Evolutionary conservation across 192 early-diverging fungal species (phyloP).

Genomic region (Phycomyces blakesleeanus): DNA sequence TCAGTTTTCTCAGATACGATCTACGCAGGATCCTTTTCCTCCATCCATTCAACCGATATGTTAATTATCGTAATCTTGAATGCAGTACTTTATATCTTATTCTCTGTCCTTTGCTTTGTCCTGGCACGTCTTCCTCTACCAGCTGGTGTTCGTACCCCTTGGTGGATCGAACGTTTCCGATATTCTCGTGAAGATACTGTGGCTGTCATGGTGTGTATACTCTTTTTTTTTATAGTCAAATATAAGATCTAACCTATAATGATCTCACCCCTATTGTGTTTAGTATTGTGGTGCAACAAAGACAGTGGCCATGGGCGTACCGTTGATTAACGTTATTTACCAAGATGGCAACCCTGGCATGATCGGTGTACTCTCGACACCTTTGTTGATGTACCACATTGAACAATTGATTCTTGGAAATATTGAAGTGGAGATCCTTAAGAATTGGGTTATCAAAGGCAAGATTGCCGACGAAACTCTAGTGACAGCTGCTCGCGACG

Average conservation of each 20-base stretch:
- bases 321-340: conserved; percentile 71
- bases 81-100: conserved; percentile 45
- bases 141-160: conserved; percentile 11
- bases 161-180: conserved; percentile 20
- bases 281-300: conserved; percentile 70
- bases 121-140: conserved; percentile 42
- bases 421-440: conserved; percentile 52
- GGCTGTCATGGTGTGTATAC: conserved; percentile 46
- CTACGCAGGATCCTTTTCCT: conserved; percentile 45
- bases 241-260: background rate
- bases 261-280: background rate
- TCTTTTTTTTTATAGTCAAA: conserved; percentile 1
- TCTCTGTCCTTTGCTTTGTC: conserved; percentile 46
- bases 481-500: background rate
- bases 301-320: conserved; percentile 72
- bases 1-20: conserved; percentile 74
- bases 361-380: conserved; percentile 56
- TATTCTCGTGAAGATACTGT: conserved; percentile 53
- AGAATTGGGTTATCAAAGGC: conserved; percentile 49
- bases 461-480: background rate
- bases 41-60: conserved; percentile 45
- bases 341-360: conserved; percentile 39
- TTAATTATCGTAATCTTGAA: conserved; percentile 52
- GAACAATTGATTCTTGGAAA: conserved; percentile 65
- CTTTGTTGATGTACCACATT: conserved; percentile 70